Evolutionary conservation across 1,139 yeast genomes (phyloP).

Genomic region (Yamadazyma spencermartinsiae): DNA sequence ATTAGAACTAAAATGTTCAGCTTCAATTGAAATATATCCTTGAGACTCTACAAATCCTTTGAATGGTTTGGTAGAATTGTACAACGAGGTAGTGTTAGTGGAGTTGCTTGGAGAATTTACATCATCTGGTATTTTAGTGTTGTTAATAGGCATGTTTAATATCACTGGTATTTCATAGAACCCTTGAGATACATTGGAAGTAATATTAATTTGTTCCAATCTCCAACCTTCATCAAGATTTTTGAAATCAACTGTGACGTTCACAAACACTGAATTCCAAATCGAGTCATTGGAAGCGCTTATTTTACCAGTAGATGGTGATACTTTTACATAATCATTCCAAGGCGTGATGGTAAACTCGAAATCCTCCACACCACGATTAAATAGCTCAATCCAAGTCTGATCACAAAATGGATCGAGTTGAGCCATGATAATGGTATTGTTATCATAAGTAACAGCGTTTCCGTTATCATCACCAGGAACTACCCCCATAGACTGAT

Average conservation of each 20-base stretch:
- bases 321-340: slow-evolving; percentile 12
- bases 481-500: slow-evolving; percentile 17
- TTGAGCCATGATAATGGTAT: slow-evolving; percentile 17
- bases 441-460: slow-evolving; percentile 17
- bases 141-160: slow-evolving; percentile 15
- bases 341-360: slow-evolving; percentile 14
- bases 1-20: slow-evolving; percentile 14
- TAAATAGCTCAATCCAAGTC: slow-evolving; percentile 18
- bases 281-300: slow-evolving; percentile 14
- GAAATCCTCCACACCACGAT: slow-evolving; percentile 17
- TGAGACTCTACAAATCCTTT: slow-evolving; percentile 16
- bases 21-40: slow-evolving; percentile 17
- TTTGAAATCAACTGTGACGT: slow-evolving; percentile 17
- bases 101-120: not conserved
- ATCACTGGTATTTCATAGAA: slow-evolving; percentile 13
- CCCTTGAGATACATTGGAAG: slow-evolving; percentile 12
- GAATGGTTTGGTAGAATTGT: slow-evolving; percentile 5
- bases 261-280: slow-evolving; percentile 15
- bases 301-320: slow-evolving; percentile 12
- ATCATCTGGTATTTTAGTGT: slow-evolving; percentile 11
- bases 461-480: slow-evolving; percentile 18
- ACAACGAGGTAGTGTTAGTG: not conserved
- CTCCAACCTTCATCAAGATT: slow-evolving; percentile 15
- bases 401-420: slow-evolving; percentile 16
- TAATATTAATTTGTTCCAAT: slow-evolving; percentile 14